phyloP scores from a whole-genome alignment of 805 yeast species.

The Candida oleophila region DNA sequence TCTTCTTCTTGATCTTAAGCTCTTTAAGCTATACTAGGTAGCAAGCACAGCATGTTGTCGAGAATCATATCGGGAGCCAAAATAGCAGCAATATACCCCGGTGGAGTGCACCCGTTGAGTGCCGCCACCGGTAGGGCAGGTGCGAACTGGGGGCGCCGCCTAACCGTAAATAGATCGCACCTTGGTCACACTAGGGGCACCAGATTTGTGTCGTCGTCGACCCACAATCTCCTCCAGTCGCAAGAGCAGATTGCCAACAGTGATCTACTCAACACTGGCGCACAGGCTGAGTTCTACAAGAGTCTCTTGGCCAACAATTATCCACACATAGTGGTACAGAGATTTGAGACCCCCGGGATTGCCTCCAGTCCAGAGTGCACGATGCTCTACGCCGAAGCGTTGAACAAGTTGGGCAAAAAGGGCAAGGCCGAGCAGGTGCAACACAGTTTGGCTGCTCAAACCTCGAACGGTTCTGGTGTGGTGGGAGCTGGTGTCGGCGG shows the following conservation, averaged over 20 bases:
- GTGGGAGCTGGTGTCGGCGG: conserved; percentile 13
- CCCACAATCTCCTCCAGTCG: conserved; percentile 30
- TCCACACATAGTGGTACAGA: conserved; percentile 94
- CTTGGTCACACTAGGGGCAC: background rate
- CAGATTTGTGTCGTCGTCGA: conserved; percentile 23
- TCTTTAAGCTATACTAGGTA: background rate
- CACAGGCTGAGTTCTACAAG: conserved; percentile 83
- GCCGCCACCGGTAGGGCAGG: background rate
- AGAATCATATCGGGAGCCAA: background rate
- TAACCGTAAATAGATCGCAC: background rate
- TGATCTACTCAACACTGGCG: conserved; percentile 61
- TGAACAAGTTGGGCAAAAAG: conserved; percentile 71
- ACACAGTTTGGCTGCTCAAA: conserved; percentile 31
- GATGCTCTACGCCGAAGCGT: conserved; percentile 74
- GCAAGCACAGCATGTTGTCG: background rate
- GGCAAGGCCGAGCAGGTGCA: conserved; percentile 74
- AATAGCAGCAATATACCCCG: background rate
- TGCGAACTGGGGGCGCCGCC: background rate
- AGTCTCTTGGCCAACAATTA: conserved; percentile 74
- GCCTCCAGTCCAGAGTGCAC: conserved; percentile 81
- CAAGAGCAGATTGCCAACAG: conserved; percentile 87
- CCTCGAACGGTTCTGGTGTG: conserved; percentile 7
- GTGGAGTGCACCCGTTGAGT: background rate
- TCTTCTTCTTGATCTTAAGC: too few species aligned
- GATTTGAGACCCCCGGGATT: conserved; percentile 93